Conservation (phyloP, 331 rosid species). For the Pyrus hybrid region DNA sequence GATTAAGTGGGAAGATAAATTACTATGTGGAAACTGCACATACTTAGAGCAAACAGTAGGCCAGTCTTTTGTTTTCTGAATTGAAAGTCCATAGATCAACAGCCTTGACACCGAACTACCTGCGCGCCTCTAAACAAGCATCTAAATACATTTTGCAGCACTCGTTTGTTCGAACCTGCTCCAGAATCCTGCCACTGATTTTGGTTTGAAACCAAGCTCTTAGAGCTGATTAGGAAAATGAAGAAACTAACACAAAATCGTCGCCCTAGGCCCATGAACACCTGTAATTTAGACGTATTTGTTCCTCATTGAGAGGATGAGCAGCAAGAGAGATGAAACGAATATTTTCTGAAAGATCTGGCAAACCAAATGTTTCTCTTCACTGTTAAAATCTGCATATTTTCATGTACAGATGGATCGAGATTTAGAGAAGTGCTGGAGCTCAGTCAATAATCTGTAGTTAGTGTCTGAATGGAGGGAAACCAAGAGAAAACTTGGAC, state of each 20-base stretch:
- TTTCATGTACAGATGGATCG: too few species aligned
- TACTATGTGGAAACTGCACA: conserved; percentile 9
- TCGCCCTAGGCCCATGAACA: too few species aligned
- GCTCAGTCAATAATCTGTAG: too few species aligned
- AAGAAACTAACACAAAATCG: too few species aligned
- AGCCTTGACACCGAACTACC: conserved; percentile 44
- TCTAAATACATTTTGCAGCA: conserved; percentile 48
- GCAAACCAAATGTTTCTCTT: not conserved
- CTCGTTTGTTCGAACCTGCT: conserved; percentile 5
- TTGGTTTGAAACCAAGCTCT: too few species aligned
- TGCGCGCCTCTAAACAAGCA: conserved; percentile 56
- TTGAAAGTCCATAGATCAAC: conserved; percentile 63
- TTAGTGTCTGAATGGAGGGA: too few species aligned
- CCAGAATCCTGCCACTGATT: too few species aligned
- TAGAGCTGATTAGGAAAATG: too few species aligned
- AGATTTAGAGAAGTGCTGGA: too few species aligned
- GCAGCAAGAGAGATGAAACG: conserved; percentile 61
- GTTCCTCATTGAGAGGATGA: conserved; percentile 56
- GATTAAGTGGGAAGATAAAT: too few species aligned
- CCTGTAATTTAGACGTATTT: conserved; percentile 1
- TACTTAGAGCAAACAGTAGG: conserved; percentile 51
- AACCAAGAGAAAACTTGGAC: too few species aligned
- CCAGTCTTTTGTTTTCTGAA: conserved; percentile 66
- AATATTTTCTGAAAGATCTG: too few species aligned
- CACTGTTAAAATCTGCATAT: not conserved